phyloP scores from a whole-genome alignment of 2,329 filamentous ascomycete species.

The Aureobasidium namibiae region DNA sequence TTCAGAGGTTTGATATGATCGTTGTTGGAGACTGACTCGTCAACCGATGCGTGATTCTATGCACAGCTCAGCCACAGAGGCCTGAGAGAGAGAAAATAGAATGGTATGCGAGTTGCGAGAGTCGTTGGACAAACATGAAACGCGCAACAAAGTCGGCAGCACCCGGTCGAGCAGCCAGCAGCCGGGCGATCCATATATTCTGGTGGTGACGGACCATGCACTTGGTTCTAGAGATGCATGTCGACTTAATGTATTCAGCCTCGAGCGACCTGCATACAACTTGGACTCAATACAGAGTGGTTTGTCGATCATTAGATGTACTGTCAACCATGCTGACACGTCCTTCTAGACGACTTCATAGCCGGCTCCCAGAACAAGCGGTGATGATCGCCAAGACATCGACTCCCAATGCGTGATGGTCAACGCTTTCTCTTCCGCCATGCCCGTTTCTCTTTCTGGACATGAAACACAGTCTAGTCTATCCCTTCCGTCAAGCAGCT shows the following conservation, averaged over 20 bases:
- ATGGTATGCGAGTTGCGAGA: not conserved
- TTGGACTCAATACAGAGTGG: too few relatives aligned
- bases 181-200: not conserved
- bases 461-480: slow-evolving; percentile 8
- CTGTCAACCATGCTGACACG: not conserved
- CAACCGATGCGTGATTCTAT: not conserved
- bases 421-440: not conserved
- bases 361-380: not conserved
- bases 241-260: not conserved
- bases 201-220: not conserved
- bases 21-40: not conserved
- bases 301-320: not conserved
- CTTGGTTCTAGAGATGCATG: not conserved
- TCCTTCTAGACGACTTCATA: not conserved
- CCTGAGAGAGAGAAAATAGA: not conserved
- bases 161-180: slow-evolving; percentile 2
- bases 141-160: not conserved
- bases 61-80: not conserved
- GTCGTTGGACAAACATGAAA: not conserved
- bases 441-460: slow-evolving; percentile 2
- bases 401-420: not conserved
- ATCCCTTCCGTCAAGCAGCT: slow-evolving; percentile 1
- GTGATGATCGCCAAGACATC: not conserved
- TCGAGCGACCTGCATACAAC: not conserved
- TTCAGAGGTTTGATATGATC: not conserved